Evolutionary conservation across 1,139 yeast species (phyloP), one percentile per base, ranked within the genome.

Genomic region (Eremothecium cymbalariae): DNA sequence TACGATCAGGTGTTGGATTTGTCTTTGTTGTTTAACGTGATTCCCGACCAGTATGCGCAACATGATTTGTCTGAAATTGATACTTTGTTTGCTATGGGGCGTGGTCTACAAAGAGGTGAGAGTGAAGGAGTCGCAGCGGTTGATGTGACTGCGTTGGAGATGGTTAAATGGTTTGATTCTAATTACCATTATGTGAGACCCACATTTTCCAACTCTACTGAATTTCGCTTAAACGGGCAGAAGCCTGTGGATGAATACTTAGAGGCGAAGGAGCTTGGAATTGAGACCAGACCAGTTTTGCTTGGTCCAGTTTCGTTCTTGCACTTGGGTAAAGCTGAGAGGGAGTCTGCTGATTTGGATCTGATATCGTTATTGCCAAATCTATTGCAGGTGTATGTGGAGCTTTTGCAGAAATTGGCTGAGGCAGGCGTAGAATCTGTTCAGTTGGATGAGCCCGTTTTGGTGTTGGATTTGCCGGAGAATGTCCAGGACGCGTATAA

Each of bases 151-250:
- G 98, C 98, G 55, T 76, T 85, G 66, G 98, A 90, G 77, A 90
- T 90, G 98, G 98, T 90, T 56, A 90, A 90, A 74, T 90, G 98
- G 98, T 90, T 90, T 55, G 98, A 90, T 68, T 83, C 97, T 47
- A 90, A 90, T 84, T 90, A 90, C 83, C 98, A 90, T 69, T 93
- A 90, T 65, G 97, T 90, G 59, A 85, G 98, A 76, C 98, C 98
- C 67, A 93, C 98, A 53, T 85, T 90, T 71, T 84, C 95, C 40
- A 80, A 86, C 75, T 75, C 86, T 51, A 90, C 97, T 48, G 78
- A 80, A 56, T 93, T 90, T 83, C 88, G 90, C 74, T 82, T 90
- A 65, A 85, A 80, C 67, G 94, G 95, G 60, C 70, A 79, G 59
- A 90, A 90, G 76, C 97, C 98, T 60, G 93, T 90, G 57, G 95